Percentiles rank a stretch among this genome's conserved stretches.
Evolutionary conservation across 1,284 basidiomycete species (phyloP).

Genomic region (Cystobasidiaceae sp.): DNA sequence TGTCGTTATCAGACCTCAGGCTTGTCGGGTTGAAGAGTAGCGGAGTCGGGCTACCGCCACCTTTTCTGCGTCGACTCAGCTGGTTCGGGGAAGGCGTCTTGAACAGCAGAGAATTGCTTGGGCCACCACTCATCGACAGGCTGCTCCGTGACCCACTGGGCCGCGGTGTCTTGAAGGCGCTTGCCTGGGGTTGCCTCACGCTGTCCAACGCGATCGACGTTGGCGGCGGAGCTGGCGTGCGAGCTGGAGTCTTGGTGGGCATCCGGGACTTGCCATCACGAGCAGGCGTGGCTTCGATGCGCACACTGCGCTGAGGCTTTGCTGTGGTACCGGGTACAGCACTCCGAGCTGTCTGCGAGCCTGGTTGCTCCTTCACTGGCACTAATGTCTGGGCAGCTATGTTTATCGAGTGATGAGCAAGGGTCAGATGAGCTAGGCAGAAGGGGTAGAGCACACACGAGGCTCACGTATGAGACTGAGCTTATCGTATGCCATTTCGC

Average conservation of each 20-base stretch:
- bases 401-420: background rate
- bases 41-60: slow-evolving; percentile 3
- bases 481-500: background rate
- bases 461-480: slow-evolving; percentile 7
- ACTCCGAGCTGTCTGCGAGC: no score
- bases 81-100: slow-evolving; percentile 20
- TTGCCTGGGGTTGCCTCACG: no score
- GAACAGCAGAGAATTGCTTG: no score
- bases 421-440: background rate
- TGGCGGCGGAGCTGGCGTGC: background rate
- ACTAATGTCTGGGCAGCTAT: background rate
- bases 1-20: slow-evolving; percentile 1
- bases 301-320: background rate
- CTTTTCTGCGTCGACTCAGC: slow-evolving; percentile 12
- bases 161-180: slow-evolving; percentile 20
- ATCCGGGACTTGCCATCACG: background rate
- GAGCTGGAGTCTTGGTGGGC: slow-evolving; percentile 11
- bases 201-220: no score
- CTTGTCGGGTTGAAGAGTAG: slow-evolving; percentile 16
- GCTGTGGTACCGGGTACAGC: background rate
- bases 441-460: background rate
- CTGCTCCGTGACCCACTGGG: no score
- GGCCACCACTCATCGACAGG: no score
- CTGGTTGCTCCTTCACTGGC: no score
- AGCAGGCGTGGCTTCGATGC: background rate